Percentiles rank a stretch among this genome's conserved stretches.
Evolutionary conservation across 495 filamentous ascomycete species (phyloP).

Genomic region (Elaphomyces granulatus): DNA sequence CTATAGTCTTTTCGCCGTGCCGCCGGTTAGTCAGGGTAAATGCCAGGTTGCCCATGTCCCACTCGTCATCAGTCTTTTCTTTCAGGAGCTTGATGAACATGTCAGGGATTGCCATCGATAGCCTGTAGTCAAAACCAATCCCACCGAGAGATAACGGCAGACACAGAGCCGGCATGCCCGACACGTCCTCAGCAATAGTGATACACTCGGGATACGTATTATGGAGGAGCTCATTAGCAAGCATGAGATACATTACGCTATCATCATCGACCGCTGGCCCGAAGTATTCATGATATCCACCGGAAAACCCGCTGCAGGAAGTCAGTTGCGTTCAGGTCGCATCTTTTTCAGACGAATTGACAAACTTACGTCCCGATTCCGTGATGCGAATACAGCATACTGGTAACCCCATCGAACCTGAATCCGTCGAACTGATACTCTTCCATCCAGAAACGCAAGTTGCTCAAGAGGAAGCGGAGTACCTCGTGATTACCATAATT

Average conservation of each 20-base stretch:
- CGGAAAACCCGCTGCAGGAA: slow-evolving; percentile 84
- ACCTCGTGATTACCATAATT: slow-evolving; percentile 96
- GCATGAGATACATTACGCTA: slow-evolving; percentile 86
- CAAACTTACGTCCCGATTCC: slow-evolving; percentile 91
- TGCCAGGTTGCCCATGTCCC: slow-evolving; percentile 77
- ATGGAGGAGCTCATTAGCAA: slow-evolving; percentile 95
- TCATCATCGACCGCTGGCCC: slow-evolving; percentile 86
- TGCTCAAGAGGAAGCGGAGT: slow-evolving; percentile 82
- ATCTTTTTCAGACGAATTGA: too few relatives aligned
- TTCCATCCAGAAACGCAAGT: slow-evolving; percentile 98
- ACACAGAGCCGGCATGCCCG: slow-evolving; percentile 93
- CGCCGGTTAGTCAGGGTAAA: slow-evolving; percentile 84
- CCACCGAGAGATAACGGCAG: slow-evolving; percentile 73
- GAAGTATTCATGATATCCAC: slow-evolving; percentile 98
- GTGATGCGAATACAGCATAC: slow-evolving; percentile 93
- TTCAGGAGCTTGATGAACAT: slow-evolving; percentile 99
- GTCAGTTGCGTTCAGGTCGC: too few relatives aligned
- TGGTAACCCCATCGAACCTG: slow-evolving; percentile 94
- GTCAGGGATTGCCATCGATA: slow-evolving; percentile 96
- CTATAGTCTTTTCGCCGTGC: slow-evolving; percentile 96
- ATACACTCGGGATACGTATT: slow-evolving; percentile 69
- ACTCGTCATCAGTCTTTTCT: slow-evolving; percentile 79
- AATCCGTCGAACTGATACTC: slow-evolving; percentile 95
- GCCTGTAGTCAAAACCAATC: slow-evolving; percentile 90
- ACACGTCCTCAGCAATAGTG: slow-evolving; percentile 93